Evolutionary conservation across 495 filamentous ascomycete species (phyloP), one percentile per base, ranked within the genome.

Genomic region (Diplogelasinospora grovesii): DNA sequence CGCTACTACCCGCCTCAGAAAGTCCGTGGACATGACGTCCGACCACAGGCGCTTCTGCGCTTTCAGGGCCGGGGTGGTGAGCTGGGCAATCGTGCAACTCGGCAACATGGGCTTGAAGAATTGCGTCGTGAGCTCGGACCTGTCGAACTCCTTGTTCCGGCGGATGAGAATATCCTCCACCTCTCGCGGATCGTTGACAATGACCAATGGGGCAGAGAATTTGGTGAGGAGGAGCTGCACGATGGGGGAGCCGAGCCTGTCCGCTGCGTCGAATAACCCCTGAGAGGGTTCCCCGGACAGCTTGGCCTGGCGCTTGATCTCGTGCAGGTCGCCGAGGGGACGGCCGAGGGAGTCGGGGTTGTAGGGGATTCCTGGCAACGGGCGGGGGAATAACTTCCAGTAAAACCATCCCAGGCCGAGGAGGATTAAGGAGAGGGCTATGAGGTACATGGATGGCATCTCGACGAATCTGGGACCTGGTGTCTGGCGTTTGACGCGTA

Each of bases 291-390:
- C 50, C 11, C 45, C 23, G 5, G 46, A 52, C 0, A 18, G 15
- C 7, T 30, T 32, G 14, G 48, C 46, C n/a, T 24, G 8, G 4
- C 33, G 24, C 34, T 52, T 42, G 22, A 61, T 5, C 22, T 15
- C 37, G 13, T 49, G 52, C 8, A 62, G 20, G 39, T 67, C 65
- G 26, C 64, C 62, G 1, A 56, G 29, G 20, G 57, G 34, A n/a
- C 46, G 44, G 3, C 40, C 24, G 10, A 51, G 44, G 2, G 60
- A 37, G 11, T 39, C 26, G 14, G 27, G 16, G 22, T 59, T 57
- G 43, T 63, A 62, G 3, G 62, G 64, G 35, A 66, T 67, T 0
- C 62, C 60, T 0, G 60, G 50, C 7, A 61, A 25, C 1, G 60
- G 62, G 18, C 18, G 24, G 1, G 46, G 46, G 22, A 28, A 20